Base-by-base conservation (phyloP, 371 early-diverging fungal genomes). In the Apophysomyces variabilis region DNA sequence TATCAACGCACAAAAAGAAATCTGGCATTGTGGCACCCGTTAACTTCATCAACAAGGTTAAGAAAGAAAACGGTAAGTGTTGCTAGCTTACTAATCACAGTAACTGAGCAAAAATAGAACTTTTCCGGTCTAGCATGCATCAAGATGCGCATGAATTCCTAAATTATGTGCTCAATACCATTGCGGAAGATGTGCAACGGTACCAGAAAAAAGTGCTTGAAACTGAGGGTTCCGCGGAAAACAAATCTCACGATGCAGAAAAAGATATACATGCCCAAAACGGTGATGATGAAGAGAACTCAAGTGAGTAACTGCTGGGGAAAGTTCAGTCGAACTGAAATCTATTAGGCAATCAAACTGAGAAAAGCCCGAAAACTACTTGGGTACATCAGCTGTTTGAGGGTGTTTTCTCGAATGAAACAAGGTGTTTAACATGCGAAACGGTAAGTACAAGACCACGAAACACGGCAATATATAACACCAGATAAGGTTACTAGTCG, bases 71-170 rank as follows among this genome's bases (percentile, higher is more conserved):
- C 79, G 93, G 96, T 94, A 85, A 75, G 66, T 46, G 65, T 26
- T 26, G 32, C 16, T 39, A 4, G 45, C 21, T 37, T 3, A 21
- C 37, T 21, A 12, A 26, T 4, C 4, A 35, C 32, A 16, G 32
- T 38, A 46, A 14, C 36, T 26, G 38, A 61, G 36, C 50, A 46
- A 26, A 44, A 36, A 16, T 83, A 92, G 97, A 95, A 72, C 71
- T 96, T 12, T 98, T 97, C 77, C 86, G 95, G 44, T 90, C 93
- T 63, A 94, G 93, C 37, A 90, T 91, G 88, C 98, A 98, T 74
- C 99, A 98, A 73, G 99, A 98, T 78, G 98, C 97, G 0, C 99
- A 98, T 78, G 99, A 98, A 78, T 95, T 97, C 76, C 79, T 98
- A 57, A 98, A 97, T 80, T 98, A 91, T 76, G 69, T 93, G 11